Evolutionary conservation across 495 filamentous ascomycete species (phyloP), one percentile per base, ranked within the genome.

Genomic region (Patellaria atrata): DNA sequence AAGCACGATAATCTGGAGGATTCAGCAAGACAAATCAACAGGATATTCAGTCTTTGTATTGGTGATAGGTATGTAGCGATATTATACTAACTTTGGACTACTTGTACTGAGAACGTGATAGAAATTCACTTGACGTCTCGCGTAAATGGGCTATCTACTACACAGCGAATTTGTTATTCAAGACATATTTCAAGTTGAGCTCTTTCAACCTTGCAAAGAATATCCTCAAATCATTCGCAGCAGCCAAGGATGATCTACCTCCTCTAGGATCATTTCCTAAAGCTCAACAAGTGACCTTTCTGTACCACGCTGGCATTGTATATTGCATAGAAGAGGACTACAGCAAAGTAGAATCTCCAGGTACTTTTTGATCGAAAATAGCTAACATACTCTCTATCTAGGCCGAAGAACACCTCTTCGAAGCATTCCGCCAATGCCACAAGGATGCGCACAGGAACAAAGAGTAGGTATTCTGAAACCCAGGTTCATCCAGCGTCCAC

Each of bases 101-200:
- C 3, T 3, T 3, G 10, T 11, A 2, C 28, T 31, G 28, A 31
- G 14, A 17, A 17, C 10, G 20, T 3, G 19, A 34, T 11, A 34
- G 32, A 22, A 22, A 83, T 12, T 71, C 82, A 5, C 60, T 93
- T 16, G 78, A 87, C 51, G 78, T 89, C 27, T 94, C 87, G 0
- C 71, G 91, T 5, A 97, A 96, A 68, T 96, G 91, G 91, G 91
- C 82, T 0, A 73, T 87, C 26, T 97, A 96, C 60, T 79, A 86
- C 54, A 83, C 77, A 24, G 80, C 80, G 39, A 94, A 92, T 47
- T 69, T 96, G 1, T 61, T 94, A 6, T 96, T 97, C 70, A 96
- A 94, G 58, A 94, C 84, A 4, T 93, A 96, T 52, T 97, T 96
- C 70, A 91, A 82, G 62, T 70, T 67, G 55, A 27, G 13, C 7